phyloP scores from a whole-genome alignment of 2,329 filamentous ascomycete species.

The Alternaria burnsii region DNA sequence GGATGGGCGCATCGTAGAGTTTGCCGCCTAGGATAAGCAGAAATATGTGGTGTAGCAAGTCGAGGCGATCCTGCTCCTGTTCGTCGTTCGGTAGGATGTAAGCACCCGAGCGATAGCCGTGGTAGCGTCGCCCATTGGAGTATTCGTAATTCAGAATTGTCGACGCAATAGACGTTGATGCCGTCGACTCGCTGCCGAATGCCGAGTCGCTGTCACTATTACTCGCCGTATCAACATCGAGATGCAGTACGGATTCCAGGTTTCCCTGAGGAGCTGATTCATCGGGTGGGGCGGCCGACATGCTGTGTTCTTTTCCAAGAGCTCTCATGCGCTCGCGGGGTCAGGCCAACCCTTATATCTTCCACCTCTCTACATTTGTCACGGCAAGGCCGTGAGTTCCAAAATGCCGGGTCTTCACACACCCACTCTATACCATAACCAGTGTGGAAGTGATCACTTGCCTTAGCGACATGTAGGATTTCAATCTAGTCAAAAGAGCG shows the following conservation, averaged over 20 bases:
- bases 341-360: constrained; percentile 2
- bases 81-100: constrained; percentile 52
- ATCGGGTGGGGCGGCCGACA: constrained; percentile 19
- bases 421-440: constrained; percentile 1
- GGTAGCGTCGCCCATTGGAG: constrained; percentile 51
- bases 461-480: constrained; percentile 3
- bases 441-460: background rate
- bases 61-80: constrained; percentile 50
- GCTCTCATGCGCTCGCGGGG: constrained; percentile 3
- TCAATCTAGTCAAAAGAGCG: constrained; percentile 4
- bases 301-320: constrained; percentile 10
- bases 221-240: constrained; percentile 39
- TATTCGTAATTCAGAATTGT: constrained; percentile 51
- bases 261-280: constrained; percentile 17
- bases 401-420: constrained; percentile 3
- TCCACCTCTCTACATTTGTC: constrained; percentile 9
- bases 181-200: constrained; percentile 37
- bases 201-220: constrained; percentile 44
- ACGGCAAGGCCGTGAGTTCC: constrained; percentile 4
- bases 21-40: constrained; percentile 47
- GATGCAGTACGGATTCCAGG: constrained; percentile 39
- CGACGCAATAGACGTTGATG: constrained; percentile 48
- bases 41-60: constrained; percentile 52
- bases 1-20: constrained; percentile 46
- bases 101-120: constrained; percentile 46